Conservation (phyloP, 305 asterid genomes). For the Stenogyne calaminthoides region DNA sequence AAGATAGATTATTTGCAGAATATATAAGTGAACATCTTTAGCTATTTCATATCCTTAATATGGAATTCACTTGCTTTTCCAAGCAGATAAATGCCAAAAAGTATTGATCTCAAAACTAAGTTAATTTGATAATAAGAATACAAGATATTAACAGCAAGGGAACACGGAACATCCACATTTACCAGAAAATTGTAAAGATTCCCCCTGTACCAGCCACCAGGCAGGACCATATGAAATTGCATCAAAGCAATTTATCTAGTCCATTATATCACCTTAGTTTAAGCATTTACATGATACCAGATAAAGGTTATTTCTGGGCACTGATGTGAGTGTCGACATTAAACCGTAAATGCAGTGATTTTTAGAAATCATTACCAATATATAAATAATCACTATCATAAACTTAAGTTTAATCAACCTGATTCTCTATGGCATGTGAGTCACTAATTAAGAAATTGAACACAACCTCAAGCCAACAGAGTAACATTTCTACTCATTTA, state of each 20-base stretch:
- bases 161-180: not conserved
- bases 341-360: not conserved
- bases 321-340: not conserved
- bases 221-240: not conserved
- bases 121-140: not conserved
- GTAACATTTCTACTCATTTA: not conserved
- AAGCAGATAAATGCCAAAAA: slow-evolving; percentile 2
- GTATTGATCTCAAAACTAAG: not conserved
- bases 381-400: not conserved
- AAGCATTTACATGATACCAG: not conserved
- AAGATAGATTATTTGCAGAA: slow-evolving; percentile 12
- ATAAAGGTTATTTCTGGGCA: not conserved
- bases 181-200: not conserved
- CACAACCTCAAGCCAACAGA: not conserved
- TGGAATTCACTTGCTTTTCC: not conserved
- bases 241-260: not conserved
- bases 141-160: not conserved
- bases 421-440: not conserved
- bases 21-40: not conserved
- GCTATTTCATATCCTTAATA: not conserved
- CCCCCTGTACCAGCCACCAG: not conserved
- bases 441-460: not conserved
- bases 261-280: not conserved
- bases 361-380: not conserved
- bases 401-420: not conserved